Percentiles rank a stretch among this genome's conserved stretches.
These are phyloP conservation scores for Colletotrichum nymphaeae DNA, from an alignment of 2,329 filamentous ascomycete species.

Conservation along the genomic window DNA sequence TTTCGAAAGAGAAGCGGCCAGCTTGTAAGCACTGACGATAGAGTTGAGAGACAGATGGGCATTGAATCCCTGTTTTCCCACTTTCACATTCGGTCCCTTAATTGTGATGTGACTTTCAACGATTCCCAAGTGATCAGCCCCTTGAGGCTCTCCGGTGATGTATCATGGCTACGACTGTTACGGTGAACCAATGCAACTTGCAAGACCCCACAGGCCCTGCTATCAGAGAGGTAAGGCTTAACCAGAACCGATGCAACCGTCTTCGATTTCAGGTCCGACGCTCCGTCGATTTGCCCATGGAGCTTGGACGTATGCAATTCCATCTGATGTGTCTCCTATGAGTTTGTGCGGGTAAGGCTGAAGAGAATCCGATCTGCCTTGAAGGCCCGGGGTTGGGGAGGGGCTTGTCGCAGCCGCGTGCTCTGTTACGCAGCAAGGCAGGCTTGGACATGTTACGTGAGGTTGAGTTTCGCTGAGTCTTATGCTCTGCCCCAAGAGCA, in stretches of 20 bases:
- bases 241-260: too few species aligned
- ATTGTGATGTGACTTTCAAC: neutral
- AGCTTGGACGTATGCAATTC: too few species aligned
- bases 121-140: too few species aligned
- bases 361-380: neutral
- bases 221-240: too few species aligned
- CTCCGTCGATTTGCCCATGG: too few species aligned
- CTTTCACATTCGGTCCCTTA: neutral
- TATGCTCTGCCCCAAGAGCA: neutral
- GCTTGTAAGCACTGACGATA: conserved; percentile 32
- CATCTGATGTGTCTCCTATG: neutral
- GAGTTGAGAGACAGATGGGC: conserved; percentile 35
- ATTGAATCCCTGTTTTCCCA: conserved; percentile 34
- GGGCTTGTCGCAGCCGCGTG: neutral
- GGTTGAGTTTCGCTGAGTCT: neutral
- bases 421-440: neutral
- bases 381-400: neutral
- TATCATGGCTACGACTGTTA: neutral
- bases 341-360: neutral
- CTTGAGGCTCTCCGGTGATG: neutral
- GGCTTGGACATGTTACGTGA: neutral
- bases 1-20: conserved; percentile 34
- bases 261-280: too few species aligned
- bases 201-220: neutral
- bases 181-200: neutral